Percentiles rank a stretch among this genome's conserved stretches.
These are phyloP conservation scores for Apostasia ramifera DNA, from an alignment of 106 monocot species.

Conservation along the genomic window DNA sequence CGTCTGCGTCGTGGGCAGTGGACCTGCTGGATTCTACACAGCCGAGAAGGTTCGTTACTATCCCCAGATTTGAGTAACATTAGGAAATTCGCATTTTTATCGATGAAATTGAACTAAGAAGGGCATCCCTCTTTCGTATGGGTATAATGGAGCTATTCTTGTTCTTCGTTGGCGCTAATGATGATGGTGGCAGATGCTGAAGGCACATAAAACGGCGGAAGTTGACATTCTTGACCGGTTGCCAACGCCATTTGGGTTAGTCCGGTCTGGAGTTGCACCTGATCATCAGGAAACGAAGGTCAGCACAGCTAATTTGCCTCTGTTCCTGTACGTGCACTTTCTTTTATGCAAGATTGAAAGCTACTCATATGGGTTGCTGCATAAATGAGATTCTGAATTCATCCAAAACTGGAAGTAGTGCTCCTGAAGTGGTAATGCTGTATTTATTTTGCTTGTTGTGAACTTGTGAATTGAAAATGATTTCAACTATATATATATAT, in stretches of 20 bases:
- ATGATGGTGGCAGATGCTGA: constrained; percentile 50
- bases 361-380: too few species aligned
- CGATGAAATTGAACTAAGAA: neutral
- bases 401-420: too few species aligned
- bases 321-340: neutral
- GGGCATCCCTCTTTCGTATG: too few species aligned
- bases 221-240: constrained; percentile 90
- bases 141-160: neutral
- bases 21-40: constrained; percentile 92
- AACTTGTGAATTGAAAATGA: neutral
- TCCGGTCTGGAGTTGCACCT: constrained; percentile 92
- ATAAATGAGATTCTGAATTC: too few species aligned
- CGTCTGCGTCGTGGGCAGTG: constrained; percentile 86
- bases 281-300: constrained; percentile 99
- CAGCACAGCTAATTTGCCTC: neutral
- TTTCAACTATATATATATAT: neutral
- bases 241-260: constrained; percentile 90
- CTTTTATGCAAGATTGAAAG: neutral
- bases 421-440: neutral
- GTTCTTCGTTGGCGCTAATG: neutral
- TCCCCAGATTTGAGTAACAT: neutral
- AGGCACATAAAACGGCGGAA: constrained; percentile 52
- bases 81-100: neutral
- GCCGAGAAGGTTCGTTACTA: constrained; percentile 62
- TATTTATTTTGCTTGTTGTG: neutral